Evolutionary conservation across 148 eudicot genomes (phyloP).

Genomic region (Vaccinium corymbosum): DNA sequence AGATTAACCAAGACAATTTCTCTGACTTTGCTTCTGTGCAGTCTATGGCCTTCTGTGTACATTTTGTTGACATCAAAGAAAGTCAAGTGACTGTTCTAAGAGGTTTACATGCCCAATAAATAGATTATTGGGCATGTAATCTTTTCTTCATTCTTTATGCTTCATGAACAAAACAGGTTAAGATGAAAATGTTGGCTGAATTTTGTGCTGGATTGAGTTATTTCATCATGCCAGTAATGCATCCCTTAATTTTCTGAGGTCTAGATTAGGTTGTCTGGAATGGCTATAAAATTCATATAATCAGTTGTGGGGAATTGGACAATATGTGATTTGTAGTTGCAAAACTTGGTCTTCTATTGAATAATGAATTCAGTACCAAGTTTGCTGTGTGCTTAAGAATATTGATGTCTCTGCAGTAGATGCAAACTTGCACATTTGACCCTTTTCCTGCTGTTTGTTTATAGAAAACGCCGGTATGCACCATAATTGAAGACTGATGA

Average conservation of each 20-base stretch:
- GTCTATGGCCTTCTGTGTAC: background rate
- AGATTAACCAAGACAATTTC: background rate
- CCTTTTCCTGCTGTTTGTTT: background rate
- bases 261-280: background rate
- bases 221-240: background rate
- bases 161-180: background rate
- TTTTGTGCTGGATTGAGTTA: conserved; percentile 2
- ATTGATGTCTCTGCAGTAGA: background rate
- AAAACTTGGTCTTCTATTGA: background rate
- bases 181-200: background rate
- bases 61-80: background rate
- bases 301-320: too few relatives aligned
- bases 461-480: background rate
- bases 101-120: background rate
- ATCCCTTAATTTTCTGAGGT: background rate
- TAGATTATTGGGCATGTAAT: background rate
- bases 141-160: background rate
- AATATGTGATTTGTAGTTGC: background rate
- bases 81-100: background rate
- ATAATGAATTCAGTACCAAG: background rate
- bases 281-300: background rate
- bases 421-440: background rate
- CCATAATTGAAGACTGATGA: background rate
- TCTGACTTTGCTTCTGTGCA: background rate
- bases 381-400: background rate